Conservation (phyloP, 1,139 yeast species). For the Scheffersomyces lignicola region DNA sequence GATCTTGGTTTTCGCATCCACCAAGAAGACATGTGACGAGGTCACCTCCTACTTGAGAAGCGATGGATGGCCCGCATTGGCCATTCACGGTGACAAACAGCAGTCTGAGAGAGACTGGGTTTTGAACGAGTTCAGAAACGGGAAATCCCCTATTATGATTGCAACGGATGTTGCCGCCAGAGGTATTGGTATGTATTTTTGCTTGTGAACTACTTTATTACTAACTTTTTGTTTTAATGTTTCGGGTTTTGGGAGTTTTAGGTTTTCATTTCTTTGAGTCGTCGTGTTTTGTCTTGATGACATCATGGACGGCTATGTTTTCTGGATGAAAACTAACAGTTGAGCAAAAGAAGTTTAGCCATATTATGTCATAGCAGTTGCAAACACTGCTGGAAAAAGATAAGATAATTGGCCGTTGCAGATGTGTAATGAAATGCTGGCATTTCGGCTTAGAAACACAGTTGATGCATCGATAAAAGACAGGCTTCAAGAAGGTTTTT, state of each 20-base stretch:
- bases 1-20: conserved; percentile 85
- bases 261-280: no score
- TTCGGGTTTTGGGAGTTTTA: conserved; percentile 5
- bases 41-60: conserved; percentile 87
- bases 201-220: conserved; percentile 11
- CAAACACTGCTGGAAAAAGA: no score
- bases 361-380: no score
- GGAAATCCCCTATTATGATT: conserved; percentile 95
- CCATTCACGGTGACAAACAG: conserved; percentile 98
- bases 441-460: neutral
- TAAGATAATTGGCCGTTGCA: conserved; percentile 1
- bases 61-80: conserved; percentile 99
- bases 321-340: no score
- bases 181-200: conserved; percentile 92
- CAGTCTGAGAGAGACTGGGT: conserved; percentile 99
- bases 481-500: conserved; percentile 2
- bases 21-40: conserved; percentile 97
- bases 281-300: no score
- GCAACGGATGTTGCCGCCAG: conserved; percentile 99
- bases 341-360: no score
- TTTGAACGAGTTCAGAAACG: conserved; percentile 83
- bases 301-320: no score
- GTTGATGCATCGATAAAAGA: conserved; percentile 2
- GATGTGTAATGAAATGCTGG: conserved; percentile 2
- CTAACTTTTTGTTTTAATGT: conserved; percentile 2